These are phyloP conservation scores for Tuber calosporum DNA, from an alignment of 495 filamentous ascomycete genomes.

Conservation along the genomic window DNA sequence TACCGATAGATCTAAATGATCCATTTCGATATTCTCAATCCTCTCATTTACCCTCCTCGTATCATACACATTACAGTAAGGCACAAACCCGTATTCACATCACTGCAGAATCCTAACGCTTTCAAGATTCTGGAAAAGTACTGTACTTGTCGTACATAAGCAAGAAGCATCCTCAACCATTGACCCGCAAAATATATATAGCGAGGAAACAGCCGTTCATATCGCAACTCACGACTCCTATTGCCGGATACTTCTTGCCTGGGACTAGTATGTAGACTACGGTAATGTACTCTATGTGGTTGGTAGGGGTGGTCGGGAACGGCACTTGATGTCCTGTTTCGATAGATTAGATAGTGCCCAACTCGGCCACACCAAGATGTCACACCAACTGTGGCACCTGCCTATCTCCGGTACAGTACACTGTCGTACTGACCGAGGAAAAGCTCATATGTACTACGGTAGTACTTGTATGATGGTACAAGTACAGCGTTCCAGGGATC, in stretches of 20 bases:
- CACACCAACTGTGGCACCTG: not conserved
- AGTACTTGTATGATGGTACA: too few species aligned
- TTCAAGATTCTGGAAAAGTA: not conserved
- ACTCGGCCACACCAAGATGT: not conserved
- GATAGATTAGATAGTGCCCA: not conserved
- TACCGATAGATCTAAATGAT: not conserved
- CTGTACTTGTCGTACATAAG: too few species aligned
- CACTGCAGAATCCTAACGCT: not conserved
- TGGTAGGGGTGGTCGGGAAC: not conserved
- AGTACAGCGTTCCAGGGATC: not conserved
- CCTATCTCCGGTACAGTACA: not conserved
- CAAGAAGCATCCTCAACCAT: too few species aligned
- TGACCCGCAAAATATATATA: too few species aligned
- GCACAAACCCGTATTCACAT: not conserved
- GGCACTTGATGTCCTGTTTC: not conserved
- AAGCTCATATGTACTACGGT: not conserved
- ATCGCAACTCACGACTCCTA: too few species aligned
- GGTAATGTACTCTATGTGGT: too few species aligned
- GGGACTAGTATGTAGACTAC: not conserved
- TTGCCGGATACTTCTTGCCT: too few species aligned
- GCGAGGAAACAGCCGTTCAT: too few species aligned
- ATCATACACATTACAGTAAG: too few species aligned
- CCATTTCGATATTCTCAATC: not conserved
- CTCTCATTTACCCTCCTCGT: too few species aligned
- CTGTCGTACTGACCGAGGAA: not conserved